phyloP scores from a whole-genome alignment of 768 basidiomycete species.

The Boletus coccyginus region DNA sequence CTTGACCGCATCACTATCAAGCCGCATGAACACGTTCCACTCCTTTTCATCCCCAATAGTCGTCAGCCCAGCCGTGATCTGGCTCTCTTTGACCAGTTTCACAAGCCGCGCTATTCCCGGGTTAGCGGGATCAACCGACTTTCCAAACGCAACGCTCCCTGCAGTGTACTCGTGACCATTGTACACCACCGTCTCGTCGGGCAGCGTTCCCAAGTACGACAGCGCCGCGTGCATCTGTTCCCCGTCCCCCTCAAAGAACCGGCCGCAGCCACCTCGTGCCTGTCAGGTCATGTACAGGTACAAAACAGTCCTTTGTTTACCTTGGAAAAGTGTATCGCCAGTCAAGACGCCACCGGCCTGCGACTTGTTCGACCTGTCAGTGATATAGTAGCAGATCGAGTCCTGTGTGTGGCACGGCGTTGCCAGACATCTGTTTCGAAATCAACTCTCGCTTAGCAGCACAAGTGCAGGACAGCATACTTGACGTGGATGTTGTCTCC shows the following conservation, averaged over 20 bases:
- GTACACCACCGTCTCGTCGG: constrained; percentile 77
- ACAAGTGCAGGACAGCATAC: constrained; percentile 34
- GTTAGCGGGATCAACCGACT: constrained; percentile 61
- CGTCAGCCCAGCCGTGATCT: constrained; percentile 72
- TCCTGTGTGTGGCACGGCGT: constrained; percentile 96
- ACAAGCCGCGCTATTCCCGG: constrained; percentile 56
- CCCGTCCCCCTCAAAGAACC: constrained; percentile 89
- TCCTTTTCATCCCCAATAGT: constrained; percentile 92
- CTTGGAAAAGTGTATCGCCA: constrained; percentile 86
- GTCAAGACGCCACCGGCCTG: constrained; percentile 85
- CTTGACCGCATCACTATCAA: constrained; percentile 61
- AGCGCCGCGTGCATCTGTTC: constrained; percentile 79
- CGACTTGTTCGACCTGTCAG: constrained; percentile 39
- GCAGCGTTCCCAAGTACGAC: constrained; percentile 65
- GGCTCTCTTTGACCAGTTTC: constrained; percentile 54
- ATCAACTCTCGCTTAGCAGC: constrained; percentile 1
- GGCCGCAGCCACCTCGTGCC: constrained; percentile 75
- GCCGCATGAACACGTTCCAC: constrained; percentile 95
- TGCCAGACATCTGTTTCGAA: constrained; percentile 60
- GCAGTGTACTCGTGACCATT: constrained; percentile 92
- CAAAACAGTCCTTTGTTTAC: constrained; percentile 5
- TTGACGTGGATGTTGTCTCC: constrained; percentile 60
- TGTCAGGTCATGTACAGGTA: neutral
- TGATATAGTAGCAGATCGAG: constrained; percentile 89
- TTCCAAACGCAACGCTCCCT: constrained; percentile 70